These are phyloP conservation scores for Phytophthora palmivora DNA, from an alignment of 352 stramenopile species.

Conservation along the genomic window DNA sequence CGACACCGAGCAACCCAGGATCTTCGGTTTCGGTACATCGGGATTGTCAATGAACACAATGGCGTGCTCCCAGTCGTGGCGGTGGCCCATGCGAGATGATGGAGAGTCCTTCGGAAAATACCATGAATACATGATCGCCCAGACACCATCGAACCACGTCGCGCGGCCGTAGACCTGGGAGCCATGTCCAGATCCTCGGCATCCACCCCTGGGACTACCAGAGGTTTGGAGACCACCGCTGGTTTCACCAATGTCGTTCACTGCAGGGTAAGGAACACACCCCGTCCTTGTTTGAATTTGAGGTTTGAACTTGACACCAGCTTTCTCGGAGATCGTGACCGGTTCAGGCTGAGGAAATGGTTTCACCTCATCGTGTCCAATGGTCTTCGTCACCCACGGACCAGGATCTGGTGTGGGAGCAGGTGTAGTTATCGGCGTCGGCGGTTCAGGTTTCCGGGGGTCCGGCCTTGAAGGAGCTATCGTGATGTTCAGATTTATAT, in stretches of 20 bases:
- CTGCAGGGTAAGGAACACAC: no score
- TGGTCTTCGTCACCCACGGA: no score
- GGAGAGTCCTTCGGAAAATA: slow-evolving; percentile 10
- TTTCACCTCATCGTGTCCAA: slow-evolving; percentile 4
- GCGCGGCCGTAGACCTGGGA: slow-evolving; percentile 11
- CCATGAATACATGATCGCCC: no score
- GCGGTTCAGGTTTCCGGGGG: not conserved
- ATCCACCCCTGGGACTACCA: slow-evolving; percentile 1
- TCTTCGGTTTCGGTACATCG: not conserved
- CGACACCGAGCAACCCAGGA: slow-evolving; percentile 3
- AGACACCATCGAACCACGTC: no score
- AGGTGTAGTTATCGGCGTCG: slow-evolving; percentile 2
- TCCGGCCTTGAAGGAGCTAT: no score
- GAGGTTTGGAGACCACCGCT: no score
- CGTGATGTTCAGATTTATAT: no score
- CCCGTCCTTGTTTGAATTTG: no score
- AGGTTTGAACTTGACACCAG: no score
- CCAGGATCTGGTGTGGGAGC: no score
- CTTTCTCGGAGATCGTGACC: slow-evolving; percentile 12
- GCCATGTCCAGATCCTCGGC: slow-evolving; percentile 8
- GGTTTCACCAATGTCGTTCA: no score
- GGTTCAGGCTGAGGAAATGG: slow-evolving; percentile 8
- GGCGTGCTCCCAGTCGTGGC: slow-evolving; percentile 10
- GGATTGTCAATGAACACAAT: slow-evolving; percentile 18
- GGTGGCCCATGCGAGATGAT: slow-evolving; percentile 7